phyloP scores from a whole-genome alignment of 2,329 filamentous ascomycete genomes.

The Mollisiaceae sp. region DNA sequence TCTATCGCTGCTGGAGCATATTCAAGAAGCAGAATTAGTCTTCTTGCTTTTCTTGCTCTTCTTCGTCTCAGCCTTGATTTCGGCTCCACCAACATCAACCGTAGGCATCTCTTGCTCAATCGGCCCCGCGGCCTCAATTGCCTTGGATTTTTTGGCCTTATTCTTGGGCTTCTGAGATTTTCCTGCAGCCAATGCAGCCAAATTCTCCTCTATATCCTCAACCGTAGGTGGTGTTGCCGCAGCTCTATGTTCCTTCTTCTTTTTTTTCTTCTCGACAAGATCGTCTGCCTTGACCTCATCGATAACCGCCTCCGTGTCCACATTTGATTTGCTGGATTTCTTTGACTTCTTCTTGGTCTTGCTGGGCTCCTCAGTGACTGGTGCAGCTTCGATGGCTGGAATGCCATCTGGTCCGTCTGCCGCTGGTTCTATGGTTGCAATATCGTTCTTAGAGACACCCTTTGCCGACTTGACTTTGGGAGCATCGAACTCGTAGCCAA shows the following conservation, averaged over 20 bases:
- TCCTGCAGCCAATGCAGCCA: no score
- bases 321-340: constrained; percentile 27
- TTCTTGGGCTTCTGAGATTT: no score
- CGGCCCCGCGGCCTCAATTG: constrained; percentile 17
- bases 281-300: constrained; percentile 18
- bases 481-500: constrained; percentile 84
- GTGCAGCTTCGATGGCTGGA: constrained; percentile 42
- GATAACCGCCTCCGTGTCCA: constrained; percentile 7
- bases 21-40: constrained; percentile 28
- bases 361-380: constrained; percentile 25
- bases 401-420: constrained; percentile 34
- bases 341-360: constrained; percentile 41
- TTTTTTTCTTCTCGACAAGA: constrained; percentile 27
- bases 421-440: constrained; percentile 24
- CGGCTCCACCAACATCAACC: constrained; percentile 6
- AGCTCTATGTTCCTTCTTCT: no score
- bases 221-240: no score
- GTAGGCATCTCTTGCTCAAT: constrained; percentile 17
- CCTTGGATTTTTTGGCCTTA: constrained; percentile 36
- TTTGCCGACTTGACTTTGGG: constrained; percentile 72
- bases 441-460: constrained; percentile 51
- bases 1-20: no score
- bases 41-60: constrained; percentile 44
- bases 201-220: no score
- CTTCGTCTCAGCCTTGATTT: constrained; percentile 34